A percentile compares a stretch with the other conserved stretches of the same genome.
phyloP scores from a whole-genome alignment of 352 stramenopile genomes.

The Globisporangium uncinulatum region DNA sequence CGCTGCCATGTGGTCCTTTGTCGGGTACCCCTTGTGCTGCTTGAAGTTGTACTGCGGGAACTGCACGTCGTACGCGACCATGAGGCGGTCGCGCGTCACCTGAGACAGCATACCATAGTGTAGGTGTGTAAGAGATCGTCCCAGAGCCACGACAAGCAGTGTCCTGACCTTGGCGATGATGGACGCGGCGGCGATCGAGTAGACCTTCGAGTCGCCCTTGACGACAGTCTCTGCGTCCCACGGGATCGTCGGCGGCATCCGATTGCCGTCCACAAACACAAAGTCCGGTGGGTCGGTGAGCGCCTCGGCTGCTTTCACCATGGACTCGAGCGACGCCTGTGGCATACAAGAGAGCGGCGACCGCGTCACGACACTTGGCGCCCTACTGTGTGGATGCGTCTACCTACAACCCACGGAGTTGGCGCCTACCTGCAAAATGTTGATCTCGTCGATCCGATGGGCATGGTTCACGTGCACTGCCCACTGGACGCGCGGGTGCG shows the following conservation, averaged over 20 bases:
- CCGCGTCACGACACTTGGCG: too few species aligned
- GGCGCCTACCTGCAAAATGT: constrained; percentile 91
- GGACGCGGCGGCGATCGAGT: constrained; percentile 95
- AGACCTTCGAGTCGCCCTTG: constrained; percentile 95
- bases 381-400: not conserved
- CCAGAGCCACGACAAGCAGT: not conserved
- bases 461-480: constrained; percentile 75
- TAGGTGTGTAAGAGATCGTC: not conserved
- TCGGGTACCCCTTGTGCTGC: constrained; percentile 98
- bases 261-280: constrained; percentile 96
- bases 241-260: constrained; percentile 85
- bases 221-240: constrained; percentile 88
- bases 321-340: constrained; percentile 92
- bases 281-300: constrained; percentile 63
- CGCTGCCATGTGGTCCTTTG: constrained; percentile 85
- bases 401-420: not conserved
- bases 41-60: constrained; percentile 94
- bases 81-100: constrained; percentile 96
- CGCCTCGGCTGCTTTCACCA: constrained; percentile 86
- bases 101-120: not conserved
- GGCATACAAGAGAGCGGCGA: not conserved
- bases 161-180: constrained; percentile 92
- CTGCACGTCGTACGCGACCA: constrained; percentile 90
- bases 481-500: constrained; percentile 77
- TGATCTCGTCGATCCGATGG: constrained; percentile 96